Evolutionary conservation across 2,329 filamentous ascomycete genomes (phyloP).

Genomic region (Ophiosphaerella korrae): DNA sequence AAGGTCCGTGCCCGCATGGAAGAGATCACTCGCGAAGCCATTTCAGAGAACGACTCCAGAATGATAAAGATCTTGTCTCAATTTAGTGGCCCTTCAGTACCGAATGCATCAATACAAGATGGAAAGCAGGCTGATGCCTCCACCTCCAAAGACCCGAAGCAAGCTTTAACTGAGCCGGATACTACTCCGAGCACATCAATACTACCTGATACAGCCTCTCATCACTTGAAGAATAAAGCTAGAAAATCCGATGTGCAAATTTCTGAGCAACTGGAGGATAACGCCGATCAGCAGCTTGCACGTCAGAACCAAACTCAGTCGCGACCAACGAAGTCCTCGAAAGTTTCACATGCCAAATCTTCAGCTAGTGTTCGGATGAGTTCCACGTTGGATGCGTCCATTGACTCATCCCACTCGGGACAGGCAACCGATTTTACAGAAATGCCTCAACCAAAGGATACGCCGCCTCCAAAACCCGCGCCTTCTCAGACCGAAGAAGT

Average conservation of each 20-base stretch:
- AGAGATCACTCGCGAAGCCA: conserved; percentile 1
- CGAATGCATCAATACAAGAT: not conserved
- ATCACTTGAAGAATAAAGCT: too few species aligned
- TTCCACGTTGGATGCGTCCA: not conserved
- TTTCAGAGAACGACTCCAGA: not conserved
- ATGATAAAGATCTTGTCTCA: too few species aligned
- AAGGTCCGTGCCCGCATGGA: conserved; percentile 1
- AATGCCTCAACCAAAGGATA: too few species aligned
- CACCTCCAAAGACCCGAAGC: too few species aligned
- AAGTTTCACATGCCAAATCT: conserved; percentile 1
- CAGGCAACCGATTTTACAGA: not conserved
- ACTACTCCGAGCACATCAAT: too few species aligned
- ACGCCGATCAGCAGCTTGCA: conserved; percentile 14
- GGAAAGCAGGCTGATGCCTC: too few species aligned
- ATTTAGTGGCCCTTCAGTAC: not conserved
- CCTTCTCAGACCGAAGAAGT: conserved; percentile 1
- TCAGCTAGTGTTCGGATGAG: not conserved
- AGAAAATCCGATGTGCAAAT: too few species aligned
- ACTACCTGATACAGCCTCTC: too few species aligned
- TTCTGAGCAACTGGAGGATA: not conserved
- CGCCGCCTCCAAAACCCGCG: too few species aligned
- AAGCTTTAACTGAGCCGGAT: too few species aligned
- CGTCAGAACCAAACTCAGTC: conserved; percentile 21
- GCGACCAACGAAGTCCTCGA: conserved; percentile 16
- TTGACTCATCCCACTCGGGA: not conserved